Base-by-base conservation (phyloP, 2,329 filamentous ascomycete genomes). In the Curvularia hawaiiensis region DNA sequence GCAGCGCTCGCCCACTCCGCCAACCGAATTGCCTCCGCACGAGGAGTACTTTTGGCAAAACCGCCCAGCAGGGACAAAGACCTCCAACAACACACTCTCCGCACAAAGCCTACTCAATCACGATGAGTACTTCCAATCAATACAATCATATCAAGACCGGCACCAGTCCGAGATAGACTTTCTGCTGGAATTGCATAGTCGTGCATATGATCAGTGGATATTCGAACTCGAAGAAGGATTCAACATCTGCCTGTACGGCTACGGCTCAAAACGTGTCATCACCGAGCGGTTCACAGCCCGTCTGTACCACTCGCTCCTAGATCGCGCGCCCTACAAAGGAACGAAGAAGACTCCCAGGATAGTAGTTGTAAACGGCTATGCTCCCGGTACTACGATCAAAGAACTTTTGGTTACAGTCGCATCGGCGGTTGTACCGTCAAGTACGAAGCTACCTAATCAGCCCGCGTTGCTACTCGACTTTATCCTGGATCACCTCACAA, bases 21-120 rank as follows among this genome's bases (percentile, higher is more conserved):
- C 94, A 18, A 84, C 87, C 51, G 86, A 97, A 67, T 83, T 98
- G 2, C 90, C 93, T 5, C 83, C 93, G 0, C 91, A 97, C 71
- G 95, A 98, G 75, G 85, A 90, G 64, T 99, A 96, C 79, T 98
- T 99, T 75, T 91, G 89, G 71, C 91, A 98, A 71, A 97, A 96
- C 73, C 88, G 91, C 47, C 88, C 91, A 0, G 92, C 91, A 2
- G 84, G 87, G 4, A 82, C 86, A 44, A 93, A 93, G 76, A 97
- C 94, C 0, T 97, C 93, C 1, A 90, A 91, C 72, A 95, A 95
- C 64, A 96, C 87, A 0, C 82, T 98, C 5, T 84, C 89, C 0
- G 87, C 89, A 4, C 80, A 96, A 33, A 82, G 86, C 4, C 81
- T 97, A 11, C 86, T 98, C 55, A 92, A 90, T 1, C 93, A 97